Percentiles rank a stretch among this genome's conserved stretches.
These are phyloP conservation scores for Thyridium curvatum DNA, from an alignment of 2,329 filamentous ascomycete genomes.

Conservation along the genomic window DNA sequence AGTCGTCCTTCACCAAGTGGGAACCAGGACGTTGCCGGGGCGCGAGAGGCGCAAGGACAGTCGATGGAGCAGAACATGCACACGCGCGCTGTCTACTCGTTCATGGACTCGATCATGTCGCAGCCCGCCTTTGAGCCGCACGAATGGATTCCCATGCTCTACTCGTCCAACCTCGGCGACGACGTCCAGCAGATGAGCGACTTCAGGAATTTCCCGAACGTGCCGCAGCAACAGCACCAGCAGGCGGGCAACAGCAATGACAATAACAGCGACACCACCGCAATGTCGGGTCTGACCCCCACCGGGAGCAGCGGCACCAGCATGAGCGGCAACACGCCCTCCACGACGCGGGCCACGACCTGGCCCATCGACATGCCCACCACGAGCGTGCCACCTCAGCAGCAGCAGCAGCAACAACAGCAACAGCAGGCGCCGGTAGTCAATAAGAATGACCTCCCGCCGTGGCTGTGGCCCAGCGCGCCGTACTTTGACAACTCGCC, in stretches of 20 bases:
- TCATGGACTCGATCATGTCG: conserved; percentile 29
- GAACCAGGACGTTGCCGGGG: too few species aligned
- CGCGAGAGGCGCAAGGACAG: too few species aligned
- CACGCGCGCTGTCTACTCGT: conserved; percentile 3
- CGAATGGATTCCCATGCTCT: conserved; percentile 23
- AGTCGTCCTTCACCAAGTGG: too few species aligned
- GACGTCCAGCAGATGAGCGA: conserved; percentile 3
- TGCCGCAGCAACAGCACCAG: not conserved
- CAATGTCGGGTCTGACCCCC: conserved; percentile 14
- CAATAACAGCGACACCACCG: not conserved
- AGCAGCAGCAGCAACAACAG: conserved; percentile 4
- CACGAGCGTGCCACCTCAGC: not conserved
- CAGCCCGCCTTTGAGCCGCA: conserved; percentile 26
- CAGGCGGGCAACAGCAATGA: too few species aligned
- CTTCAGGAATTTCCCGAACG: not conserved
- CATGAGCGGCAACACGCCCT: conserved; percentile 40
- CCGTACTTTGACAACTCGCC: not conserved
- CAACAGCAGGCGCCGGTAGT: conserved; percentile 10
- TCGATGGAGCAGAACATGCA: conserved; percentile 3
- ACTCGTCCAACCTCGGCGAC: conserved; percentile 7
- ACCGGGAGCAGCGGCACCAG: conserved; percentile 42
- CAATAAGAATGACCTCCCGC: conserved; percentile 42
- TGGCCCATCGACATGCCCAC: too few species aligned
- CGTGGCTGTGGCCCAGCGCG: conserved; percentile 46
- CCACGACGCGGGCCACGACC: conserved; percentile 2